These are phyloP conservation scores for Fusarium proliferatum DNA, from an alignment of 2,329 filamentous ascomycete genomes.

Conservation along the genomic window DNA sequence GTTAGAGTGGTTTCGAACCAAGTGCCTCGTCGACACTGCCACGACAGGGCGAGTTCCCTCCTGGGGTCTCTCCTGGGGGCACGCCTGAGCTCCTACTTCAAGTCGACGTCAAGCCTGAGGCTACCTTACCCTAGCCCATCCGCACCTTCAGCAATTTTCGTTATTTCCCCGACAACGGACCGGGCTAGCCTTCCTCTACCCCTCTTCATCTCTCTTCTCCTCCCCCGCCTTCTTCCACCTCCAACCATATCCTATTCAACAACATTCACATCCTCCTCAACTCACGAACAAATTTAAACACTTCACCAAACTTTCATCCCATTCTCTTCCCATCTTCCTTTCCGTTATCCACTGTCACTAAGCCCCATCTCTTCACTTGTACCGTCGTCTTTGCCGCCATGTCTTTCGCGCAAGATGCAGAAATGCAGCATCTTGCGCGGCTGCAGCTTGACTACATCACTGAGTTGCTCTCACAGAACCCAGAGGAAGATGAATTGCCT, in stretches of 20 bases:
- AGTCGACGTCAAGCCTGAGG: neutral
- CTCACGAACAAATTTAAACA: neutral
- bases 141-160: neutral
- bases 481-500: rapidly evolving
- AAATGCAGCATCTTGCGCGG: neutral
- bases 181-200: neutral
- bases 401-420: neutral
- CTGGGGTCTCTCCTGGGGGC: neutral
- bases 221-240: neutral
- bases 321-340: neutral
- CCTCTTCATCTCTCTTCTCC: neutral
- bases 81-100: neutral
- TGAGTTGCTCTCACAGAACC: too few species aligned
- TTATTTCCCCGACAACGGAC: neutral
- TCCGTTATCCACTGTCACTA: rapidly evolving
- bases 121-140: neutral
- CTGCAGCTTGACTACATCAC: neutral
- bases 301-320: neutral
- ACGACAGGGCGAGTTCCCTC: neutral
- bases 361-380: too few species aligned
- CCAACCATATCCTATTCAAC: neutral
- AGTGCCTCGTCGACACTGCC: neutral
- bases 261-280: neutral
- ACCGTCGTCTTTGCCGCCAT: neutral
- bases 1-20: neutral